phyloP scores from a whole-genome alignment of 192 early-diverging fungal species.

The Diversispora epigaea region DNA sequence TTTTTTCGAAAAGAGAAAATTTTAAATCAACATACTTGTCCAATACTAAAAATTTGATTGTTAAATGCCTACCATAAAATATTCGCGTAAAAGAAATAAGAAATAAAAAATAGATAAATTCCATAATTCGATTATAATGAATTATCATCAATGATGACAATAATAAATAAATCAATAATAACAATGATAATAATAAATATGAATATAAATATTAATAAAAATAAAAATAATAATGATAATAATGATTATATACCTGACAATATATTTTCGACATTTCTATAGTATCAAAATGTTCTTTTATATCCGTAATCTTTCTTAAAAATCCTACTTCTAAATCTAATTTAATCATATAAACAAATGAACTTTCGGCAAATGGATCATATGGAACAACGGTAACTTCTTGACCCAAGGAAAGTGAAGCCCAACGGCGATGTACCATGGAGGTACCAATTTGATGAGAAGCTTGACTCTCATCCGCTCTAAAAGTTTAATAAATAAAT shows the following conservation, averaged over 20 bases:
- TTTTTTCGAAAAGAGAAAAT: neutral
- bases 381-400: slow-evolving; percentile 61
- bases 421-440: slow-evolving; percentile 63
- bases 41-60: slow-evolving; percentile 77
- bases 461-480: slow-evolving; percentile 45
- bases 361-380: slow-evolving; percentile 52
- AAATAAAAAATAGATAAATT: neutral
- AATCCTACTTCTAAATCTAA: slow-evolving; percentile 64
- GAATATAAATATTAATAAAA: too few species aligned
- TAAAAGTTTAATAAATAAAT: slow-evolving; percentile 17
- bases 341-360: slow-evolving; percentile 44
- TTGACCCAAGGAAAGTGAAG: slow-evolving; percentile 62
- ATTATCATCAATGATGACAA: neutral
- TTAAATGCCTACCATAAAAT: slow-evolving; percentile 55
- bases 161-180: neutral
- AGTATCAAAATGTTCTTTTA: slow-evolving; percentile 63
- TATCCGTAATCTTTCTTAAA: slow-evolving; percentile 49
- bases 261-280: slow-evolving; percentile 72
- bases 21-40: slow-evolving; percentile 52
- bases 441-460: slow-evolving; percentile 55
- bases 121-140: neutral
- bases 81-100: neutral
- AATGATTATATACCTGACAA: slow-evolving; percentile 37
- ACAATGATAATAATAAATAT: neutral
- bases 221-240: neutral